Conservation (phyloP, 345 rosid genomes). For the Raphanus sativus region DNA sequence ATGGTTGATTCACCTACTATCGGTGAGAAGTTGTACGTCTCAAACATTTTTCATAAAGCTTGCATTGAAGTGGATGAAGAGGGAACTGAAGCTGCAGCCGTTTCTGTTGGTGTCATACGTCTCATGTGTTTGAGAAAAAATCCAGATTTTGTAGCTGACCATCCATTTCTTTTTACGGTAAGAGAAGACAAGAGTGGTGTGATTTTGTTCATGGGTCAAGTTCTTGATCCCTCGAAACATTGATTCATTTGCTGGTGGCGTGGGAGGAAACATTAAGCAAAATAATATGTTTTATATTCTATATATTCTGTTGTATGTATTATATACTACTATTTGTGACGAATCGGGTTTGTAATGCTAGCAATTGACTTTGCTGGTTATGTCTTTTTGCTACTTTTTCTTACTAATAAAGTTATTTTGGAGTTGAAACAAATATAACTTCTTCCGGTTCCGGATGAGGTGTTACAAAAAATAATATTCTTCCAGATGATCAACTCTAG, state of each 20-base stretch:
- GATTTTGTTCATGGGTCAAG: conserved; percentile 54
- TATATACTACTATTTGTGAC: too few relatives aligned
- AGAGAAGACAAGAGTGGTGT: conserved; percentile 58
- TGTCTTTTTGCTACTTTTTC: not conserved
- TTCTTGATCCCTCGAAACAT: conserved; percentile 27
- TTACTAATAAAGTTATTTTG: not conserved
- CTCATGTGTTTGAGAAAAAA: not conserved
- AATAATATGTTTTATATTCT: not conserved
- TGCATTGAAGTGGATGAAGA: conserved; percentile 63
- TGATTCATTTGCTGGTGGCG: not conserved
- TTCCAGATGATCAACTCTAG: not conserved
- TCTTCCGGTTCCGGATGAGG: too few relatives aligned
- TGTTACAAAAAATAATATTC: not conserved
- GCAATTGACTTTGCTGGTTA: not conserved
- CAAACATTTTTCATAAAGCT: conserved; percentile 52
- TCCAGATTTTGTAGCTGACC: conserved; percentile 61
- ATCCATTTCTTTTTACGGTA: conserved; percentile 59
- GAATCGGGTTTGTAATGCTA: not conserved
- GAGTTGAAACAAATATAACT: not conserved
- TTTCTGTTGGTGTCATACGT: conserved; percentile 23
- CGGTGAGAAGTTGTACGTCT: conserved; percentile 40
- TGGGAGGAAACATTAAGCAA: not conserved
- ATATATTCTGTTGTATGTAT: not conserved
- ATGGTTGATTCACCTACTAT: conserved; percentile 47
- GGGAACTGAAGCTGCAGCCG: conserved; percentile 71